Evolutionary conservation across 495 filamentous ascomycete genomes (phyloP).

Genomic region (Penicillium roqueforti): DNA sequence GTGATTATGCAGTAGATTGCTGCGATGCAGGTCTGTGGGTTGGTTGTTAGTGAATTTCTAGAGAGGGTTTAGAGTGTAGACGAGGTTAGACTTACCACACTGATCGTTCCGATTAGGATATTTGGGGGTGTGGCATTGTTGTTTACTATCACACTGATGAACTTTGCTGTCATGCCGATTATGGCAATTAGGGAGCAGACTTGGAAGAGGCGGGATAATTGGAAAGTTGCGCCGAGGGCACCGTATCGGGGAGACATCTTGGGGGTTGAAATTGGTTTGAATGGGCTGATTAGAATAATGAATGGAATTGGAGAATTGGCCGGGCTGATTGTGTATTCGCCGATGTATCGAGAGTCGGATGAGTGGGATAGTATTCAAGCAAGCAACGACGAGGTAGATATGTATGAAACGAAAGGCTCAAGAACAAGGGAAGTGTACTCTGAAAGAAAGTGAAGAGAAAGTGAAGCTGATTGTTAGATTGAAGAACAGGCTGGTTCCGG

Average conservation of each 20-base stretch:
- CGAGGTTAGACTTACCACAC: too few relatives aligned
- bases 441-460: constrained; percentile 17
- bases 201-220: constrained; percentile 66
- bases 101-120: constrained; percentile 72
- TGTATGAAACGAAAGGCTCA: not conserved
- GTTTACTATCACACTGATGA: constrained; percentile 72
- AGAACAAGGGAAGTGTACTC: constrained; percentile 7
- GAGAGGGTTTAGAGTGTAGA: too few relatives aligned
- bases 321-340: too few relatives aligned
- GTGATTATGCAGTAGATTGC: constrained; percentile 73
- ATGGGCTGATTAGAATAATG: not conserved
- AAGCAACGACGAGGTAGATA: not conserved
- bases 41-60: not conserved
- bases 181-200: constrained; percentile 67
- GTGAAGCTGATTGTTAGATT: constrained; percentile 9
- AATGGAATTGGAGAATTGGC: not conserved
- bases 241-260: constrained; percentile 49
- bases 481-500: not conserved
- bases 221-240: constrained; percentile 75
- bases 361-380: not conserved
- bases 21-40: constrained; percentile 63
- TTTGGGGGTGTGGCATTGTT: constrained; percentile 59
- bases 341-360: too few relatives aligned
- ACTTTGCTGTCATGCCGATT: constrained; percentile 77
- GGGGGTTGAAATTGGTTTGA: not conserved